Base-by-base conservation (phyloP, 768 basidiomycete genomes). In the Trametes sanguinea region DNA sequence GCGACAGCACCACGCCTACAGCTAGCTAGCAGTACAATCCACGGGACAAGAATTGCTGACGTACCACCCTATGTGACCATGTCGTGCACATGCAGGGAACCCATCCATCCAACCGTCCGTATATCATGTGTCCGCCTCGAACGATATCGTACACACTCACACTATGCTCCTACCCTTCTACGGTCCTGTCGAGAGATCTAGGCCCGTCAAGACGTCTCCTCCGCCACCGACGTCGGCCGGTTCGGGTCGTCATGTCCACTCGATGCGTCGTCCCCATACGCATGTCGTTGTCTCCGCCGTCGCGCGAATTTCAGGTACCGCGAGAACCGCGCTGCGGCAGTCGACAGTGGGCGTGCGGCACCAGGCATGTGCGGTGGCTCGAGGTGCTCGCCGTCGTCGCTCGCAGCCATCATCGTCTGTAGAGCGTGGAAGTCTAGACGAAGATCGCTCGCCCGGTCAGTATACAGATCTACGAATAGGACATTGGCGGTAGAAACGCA, bases 381-480 rank as follows among this genome's bases (percentile, higher is more conserved):
- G 35, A 68, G 65, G 22, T 56, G 39, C 33, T 63, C 65, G 37
- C 47, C 61, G 44, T 61, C 66, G 40, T 51, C 60, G 42, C 62
- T 60, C 37, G 56, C 65, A 16, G 67, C 58, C 67, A 76, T 71
- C 72, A 75, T 64, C 40, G 68, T 71, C 64, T 76, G 73, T 51
- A 76, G 68, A 11, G 71, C 74, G 9, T 75, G 73, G 68, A 76
- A 76, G 62, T 76, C 74, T 75, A 43, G 30, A 22, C 22, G 22
- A 22, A 22, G 22, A 22, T 22, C 22, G 22, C 22, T 22, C 22
- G 22, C 22, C 22, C 22, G 22, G 22, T 22, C 22, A 22, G 22
- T 22, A 22, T 22, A 42, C 6, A 50, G 7, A 55, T 17, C 2
- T 5, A 6, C 7, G 42, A 13, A n/a, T n/a, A 5, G 7, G 7